Evolutionary conservation across 306 rosid species (phyloP), one percentile per base, ranked within the genome.

Genomic region (Pueraria montana): DNA sequence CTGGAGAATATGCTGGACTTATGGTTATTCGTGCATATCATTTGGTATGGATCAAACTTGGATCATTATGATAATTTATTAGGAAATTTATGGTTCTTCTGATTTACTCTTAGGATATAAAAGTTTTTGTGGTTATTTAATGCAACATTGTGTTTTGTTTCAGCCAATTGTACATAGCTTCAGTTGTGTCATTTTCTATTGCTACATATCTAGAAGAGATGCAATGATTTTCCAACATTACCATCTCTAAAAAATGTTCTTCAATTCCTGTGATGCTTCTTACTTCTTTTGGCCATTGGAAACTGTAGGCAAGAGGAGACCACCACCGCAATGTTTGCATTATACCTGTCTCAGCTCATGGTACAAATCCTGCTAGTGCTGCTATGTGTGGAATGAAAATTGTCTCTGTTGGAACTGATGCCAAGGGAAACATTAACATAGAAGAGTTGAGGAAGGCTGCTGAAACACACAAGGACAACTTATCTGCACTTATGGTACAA

Each of bases 1-100:
- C 99, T 55, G 98, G 99, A 87, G 99, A 96, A 84, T 96, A 96
- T 87, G 99, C 99, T 65, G 99, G 99, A 83, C 95, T 96, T 64
- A 96, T 96, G 99, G 99, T 96, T 88, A 96, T 96, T 75, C 98
- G 97, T 8, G 99, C 99, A 18, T 96, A 96, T 88, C 99, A 96
- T 86, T 4, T 77, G 88, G 99, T 96, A 91, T 48, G 87, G 42
- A 55, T 16, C 68, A 62, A 14, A 74, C 84, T 83, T 70, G 49
- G 58, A 38, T n/a, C 77, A 38, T 78, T 24, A 78, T 34, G 50
- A 78, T 30, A 56, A 38, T 58, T 82, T 59, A 24, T 38, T 1
- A 46, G n/a, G 67, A 4, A 69, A 46, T 70, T 73, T 77, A 6
- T 58, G 26, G 20, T 64, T 79, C 61, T 58, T 76, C 26, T 62